These are phyloP conservation scores for Diutina mesorugosa DNA, from an alignment of 1,139 yeast genomes.

Conservation along the genomic window DNA sequence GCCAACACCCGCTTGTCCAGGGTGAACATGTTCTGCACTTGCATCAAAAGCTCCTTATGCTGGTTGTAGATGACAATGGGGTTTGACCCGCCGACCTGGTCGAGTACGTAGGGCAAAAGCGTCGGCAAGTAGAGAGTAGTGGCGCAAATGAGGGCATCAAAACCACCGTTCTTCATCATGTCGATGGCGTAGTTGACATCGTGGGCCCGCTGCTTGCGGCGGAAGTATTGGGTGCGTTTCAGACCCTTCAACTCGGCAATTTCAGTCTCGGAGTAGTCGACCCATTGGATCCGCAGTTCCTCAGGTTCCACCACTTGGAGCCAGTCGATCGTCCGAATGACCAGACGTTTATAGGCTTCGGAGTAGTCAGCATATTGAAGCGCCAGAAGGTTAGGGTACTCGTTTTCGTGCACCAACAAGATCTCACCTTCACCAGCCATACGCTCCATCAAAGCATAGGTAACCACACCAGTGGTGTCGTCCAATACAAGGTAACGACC, in stretches of 20 bases:
- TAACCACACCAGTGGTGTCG: constrained; percentile 80
- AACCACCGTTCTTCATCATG: constrained; percentile 35
- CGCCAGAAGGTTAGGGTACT: constrained; percentile 72
- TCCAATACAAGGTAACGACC: constrained; percentile 82
- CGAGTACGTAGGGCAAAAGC: constrained; percentile 48
- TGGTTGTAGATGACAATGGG: constrained; percentile 77
- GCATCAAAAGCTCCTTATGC: constrained; percentile 65
- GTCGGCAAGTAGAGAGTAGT: constrained; percentile 61
- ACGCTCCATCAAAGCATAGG: constrained; percentile 78
- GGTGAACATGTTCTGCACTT: constrained; percentile 54
- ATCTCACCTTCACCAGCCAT: constrained; percentile 73
- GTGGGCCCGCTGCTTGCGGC: constrained; percentile 47
- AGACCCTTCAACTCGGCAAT: constrained; percentile 42
- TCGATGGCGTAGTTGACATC: constrained; percentile 43
- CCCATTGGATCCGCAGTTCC: constrained; percentile 40
- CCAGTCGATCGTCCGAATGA: constrained; percentile 55
- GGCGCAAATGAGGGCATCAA: constrained; percentile 69
- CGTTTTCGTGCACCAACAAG: constrained; percentile 77
- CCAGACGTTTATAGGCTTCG: constrained; percentile 37
- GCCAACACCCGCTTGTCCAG: constrained; percentile 64
- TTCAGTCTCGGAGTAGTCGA: constrained; percentile 37
- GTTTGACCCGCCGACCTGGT: constrained; percentile 71
- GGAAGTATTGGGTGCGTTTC: constrained; percentile 54
- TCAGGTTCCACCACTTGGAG: constrained; percentile 75
- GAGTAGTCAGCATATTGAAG: constrained; percentile 55